A percentile compares a stretch with the other conserved stretches of the same genome.
Conservation (phyloP, 1,284 basidiomycete genomes). For the Abortiporus biennis region DNA sequence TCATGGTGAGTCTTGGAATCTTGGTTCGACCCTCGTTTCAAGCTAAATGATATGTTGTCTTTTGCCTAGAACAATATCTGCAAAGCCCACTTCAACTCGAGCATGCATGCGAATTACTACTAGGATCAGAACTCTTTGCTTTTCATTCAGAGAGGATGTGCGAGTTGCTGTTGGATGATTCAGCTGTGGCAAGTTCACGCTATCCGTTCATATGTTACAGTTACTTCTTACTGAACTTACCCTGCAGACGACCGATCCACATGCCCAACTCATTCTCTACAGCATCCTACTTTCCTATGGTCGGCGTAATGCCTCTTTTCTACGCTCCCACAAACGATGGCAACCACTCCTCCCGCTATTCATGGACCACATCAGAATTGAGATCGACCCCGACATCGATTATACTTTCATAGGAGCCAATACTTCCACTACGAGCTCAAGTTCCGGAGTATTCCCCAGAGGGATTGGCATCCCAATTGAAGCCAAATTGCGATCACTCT, state of each 20-base stretch:
- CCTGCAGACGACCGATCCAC: constrained; percentile 80
- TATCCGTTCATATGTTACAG: background rate
- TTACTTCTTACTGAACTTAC: background rate
- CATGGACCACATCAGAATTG: constrained; percentile 72
- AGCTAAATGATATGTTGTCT: too few relatives aligned
- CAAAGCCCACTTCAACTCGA: constrained; percentile 76
- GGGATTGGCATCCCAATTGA: constrained; percentile 66
- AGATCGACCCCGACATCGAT: constrained; percentile 63
- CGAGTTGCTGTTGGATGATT: constrained; percentile 67
- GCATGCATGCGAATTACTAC: constrained; percentile 68
- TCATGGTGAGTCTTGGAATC: constrained; percentile 56
- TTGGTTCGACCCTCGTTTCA: too few relatives aligned
- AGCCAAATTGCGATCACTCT: constrained; percentile 67
- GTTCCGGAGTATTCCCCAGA: constrained; percentile 29
- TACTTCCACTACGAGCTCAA: constrained; percentile 23
- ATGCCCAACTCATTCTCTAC: constrained; percentile 78
- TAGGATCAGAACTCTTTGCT: constrained; percentile 79
- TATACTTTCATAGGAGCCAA: constrained; percentile 44
- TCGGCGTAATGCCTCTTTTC: constrained; percentile 59
- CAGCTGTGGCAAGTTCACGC: constrained; percentile 49
- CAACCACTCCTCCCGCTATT: constrained; percentile 73
- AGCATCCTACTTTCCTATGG: constrained; percentile 76
- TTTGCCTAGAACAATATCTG: constrained; percentile 71
- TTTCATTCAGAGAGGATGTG: constrained; percentile 90
- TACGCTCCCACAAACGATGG: constrained; percentile 80